A percentile compares a stretch with the other conserved stretches of the same genome.
phyloP scores from a whole-genome alignment of 208 protist genomes.

The Leptomonas pyrrhocoris region DNA sequence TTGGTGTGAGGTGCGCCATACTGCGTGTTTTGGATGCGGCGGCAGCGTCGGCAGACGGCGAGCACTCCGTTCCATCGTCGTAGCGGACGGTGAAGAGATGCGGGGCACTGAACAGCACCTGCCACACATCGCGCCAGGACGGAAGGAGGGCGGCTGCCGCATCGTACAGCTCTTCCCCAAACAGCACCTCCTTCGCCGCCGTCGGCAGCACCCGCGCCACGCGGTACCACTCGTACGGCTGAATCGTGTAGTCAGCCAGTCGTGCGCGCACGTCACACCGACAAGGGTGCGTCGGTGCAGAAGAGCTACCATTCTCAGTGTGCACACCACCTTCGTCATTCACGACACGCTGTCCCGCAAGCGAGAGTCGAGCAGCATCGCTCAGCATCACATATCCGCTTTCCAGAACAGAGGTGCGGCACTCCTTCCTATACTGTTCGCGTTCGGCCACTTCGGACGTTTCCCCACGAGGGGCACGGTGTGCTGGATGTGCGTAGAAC shows the following conservation, averaged over 20 bases:
- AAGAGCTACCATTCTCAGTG: not conserved
- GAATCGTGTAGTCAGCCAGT: constrained; percentile 47
- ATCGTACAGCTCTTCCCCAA: constrained; percentile 42
- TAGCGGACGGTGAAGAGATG: constrained; percentile 36
- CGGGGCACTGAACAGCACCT: constrained; percentile 77
- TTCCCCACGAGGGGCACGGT: not conserved
- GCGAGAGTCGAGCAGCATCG: not conserved
- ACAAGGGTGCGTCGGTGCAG: not conserved
- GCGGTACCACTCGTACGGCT: constrained; percentile 82
- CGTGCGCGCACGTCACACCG: constrained; percentile 10
- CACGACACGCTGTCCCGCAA: not conserved
- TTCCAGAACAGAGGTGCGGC: constrained; percentile 8
- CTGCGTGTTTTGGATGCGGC: not conserved
- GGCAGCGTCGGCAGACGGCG: not conserved
- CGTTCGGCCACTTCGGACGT: not conserved
- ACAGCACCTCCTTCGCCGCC: constrained; percentile 31
- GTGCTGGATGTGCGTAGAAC: constrained; percentile 22
- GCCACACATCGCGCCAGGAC: constrained; percentile 51
- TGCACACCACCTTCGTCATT: not conserved
- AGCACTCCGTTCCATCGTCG: not conserved
- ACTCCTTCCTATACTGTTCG: not conserved
- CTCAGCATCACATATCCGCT: constrained; percentile 28
- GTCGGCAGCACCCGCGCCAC: constrained; percentile 71
- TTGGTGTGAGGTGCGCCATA: too few species aligned
- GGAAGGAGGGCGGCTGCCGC: constrained; percentile 53